Evolutionary conservation across 306 rosid species (phyloP).

Genomic region (Alnus glutinosa): DNA sequence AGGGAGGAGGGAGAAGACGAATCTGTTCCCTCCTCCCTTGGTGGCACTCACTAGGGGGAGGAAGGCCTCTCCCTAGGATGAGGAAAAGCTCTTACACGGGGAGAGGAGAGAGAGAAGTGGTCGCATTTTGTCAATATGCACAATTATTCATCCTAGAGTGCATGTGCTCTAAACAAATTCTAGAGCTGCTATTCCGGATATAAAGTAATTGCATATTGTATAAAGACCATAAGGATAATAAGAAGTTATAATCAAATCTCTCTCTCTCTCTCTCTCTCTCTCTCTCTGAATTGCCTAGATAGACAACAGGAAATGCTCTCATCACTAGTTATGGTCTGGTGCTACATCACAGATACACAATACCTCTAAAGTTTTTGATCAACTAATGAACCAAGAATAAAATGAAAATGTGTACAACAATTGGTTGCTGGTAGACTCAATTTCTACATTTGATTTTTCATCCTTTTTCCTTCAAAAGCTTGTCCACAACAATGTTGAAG

Average conservation of each 20-base stretch:
- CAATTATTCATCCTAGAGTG: neutral
- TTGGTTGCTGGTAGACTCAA: neutral
- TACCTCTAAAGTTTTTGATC: neutral
- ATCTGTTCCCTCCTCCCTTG: too few species aligned
- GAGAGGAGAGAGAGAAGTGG: too few species aligned
- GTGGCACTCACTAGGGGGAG: too few species aligned
- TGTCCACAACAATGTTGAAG: neutral
- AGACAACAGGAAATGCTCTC: neutral
- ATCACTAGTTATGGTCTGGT: neutral
- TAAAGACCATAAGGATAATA: neutral
- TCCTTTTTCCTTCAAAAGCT: neutral
- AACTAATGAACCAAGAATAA: neutral
- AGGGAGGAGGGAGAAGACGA: too few species aligned
- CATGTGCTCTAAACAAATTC: neutral
- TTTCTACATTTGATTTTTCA: neutral
- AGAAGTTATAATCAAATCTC: neutral
- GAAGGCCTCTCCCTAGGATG: too few species aligned
- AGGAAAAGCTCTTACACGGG: too few species aligned
- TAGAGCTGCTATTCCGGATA: neutral
- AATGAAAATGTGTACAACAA: neutral
- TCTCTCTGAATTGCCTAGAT: neutral
- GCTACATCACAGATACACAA: neutral
- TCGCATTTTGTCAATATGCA: too few species aligned
- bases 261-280: too few species aligned
- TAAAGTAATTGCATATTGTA: neutral